phyloP scores from a whole-genome alignment of 495 filamentous ascomycete genomes.

The Alectoria sarmentosa region DNA sequence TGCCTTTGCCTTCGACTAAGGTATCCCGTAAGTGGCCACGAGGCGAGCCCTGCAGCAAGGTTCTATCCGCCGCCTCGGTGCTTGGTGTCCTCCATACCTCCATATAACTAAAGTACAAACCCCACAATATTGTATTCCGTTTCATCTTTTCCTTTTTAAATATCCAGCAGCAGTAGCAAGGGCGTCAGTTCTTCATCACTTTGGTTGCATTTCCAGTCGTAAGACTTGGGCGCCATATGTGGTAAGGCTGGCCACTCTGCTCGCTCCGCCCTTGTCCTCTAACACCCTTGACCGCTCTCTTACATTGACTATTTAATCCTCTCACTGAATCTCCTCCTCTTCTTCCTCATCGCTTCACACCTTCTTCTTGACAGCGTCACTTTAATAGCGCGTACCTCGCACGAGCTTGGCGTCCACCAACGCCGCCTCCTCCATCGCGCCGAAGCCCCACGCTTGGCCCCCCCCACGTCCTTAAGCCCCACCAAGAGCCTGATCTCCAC shows the following conservation, averaged over 20 bases:
- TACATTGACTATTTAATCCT: background rate
- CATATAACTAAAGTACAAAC: no score
- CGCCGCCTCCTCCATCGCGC: background rate
- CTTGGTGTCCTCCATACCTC: background rate
- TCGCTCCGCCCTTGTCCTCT: background rate
- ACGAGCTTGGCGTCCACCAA: background rate
- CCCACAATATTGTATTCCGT: no score
- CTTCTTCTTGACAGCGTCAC: background rate
- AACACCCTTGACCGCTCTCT: background rate
- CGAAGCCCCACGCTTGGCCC: background rate
- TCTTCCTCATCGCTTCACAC: background rate
- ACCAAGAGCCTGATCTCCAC: background rate
- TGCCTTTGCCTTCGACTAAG: background rate
- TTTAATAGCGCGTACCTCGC: background rate
- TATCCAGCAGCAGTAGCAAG: background rate
- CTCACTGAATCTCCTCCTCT: background rate
- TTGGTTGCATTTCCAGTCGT: constrained; percentile 1
- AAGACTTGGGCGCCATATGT: background rate
- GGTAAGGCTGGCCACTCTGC: constrained; percentile 3
- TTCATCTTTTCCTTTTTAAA: background rate
- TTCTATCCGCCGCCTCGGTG: constrained; percentile 4
- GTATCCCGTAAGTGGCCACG: constrained; percentile 6
- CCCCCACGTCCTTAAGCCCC: background rate
- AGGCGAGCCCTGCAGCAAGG: constrained; percentile 5
- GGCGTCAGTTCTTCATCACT: background rate